Conservation (phyloP, 768 basidiomycete genomes). For the Calocera viscosa region DNA sequence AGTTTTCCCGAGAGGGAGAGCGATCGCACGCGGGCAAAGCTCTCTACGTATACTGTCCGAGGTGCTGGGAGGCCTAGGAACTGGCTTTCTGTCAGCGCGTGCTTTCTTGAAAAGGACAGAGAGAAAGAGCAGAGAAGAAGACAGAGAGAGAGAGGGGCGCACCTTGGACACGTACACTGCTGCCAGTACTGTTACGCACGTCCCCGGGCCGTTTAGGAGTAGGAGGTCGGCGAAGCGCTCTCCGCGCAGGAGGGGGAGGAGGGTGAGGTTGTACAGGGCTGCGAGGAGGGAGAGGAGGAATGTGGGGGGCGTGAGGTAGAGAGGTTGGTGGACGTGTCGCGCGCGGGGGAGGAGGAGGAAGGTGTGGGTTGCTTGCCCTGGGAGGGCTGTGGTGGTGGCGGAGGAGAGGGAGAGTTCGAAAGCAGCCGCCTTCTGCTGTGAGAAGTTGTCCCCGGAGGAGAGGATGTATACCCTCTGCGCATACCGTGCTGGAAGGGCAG, state of each 20-base stretch:
- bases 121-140: not conserved
- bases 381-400: constrained; percentile 10
- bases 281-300: constrained; percentile 46
- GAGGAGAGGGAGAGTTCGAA: constrained; percentile 42
- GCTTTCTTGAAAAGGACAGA: not conserved
- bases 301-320: constrained; percentile 56
- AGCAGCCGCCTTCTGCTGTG: constrained; percentile 50
- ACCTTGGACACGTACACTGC: constrained; percentile 50
- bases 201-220: constrained; percentile 89
- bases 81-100: constrained; percentile 32
- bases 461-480: constrained; percentile 66
- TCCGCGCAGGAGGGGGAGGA: constrained; percentile 37
- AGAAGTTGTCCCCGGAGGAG: constrained; percentile 70
- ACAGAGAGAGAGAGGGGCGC: not conserved
- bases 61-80: constrained; percentile 63
- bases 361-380: constrained; percentile 29
- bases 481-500: constrained; percentile 61
- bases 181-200: constrained; percentile 66
- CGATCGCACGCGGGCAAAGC: constrained; percentile 72
- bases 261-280: constrained; percentile 49
- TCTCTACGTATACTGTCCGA: constrained; percentile 75
- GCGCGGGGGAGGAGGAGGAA: constrained; percentile 74
- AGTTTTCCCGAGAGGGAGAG: constrained; percentile 79
- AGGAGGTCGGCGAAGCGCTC: constrained; percentile 55
- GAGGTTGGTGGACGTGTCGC: constrained; percentile 68